Evolutionary conservation across 1,284 basidiomycete genomes (phyloP), one percentile per base, ranked within the genome.

Genomic region (Pseudomicrostroma phylloplanum): DNA sequence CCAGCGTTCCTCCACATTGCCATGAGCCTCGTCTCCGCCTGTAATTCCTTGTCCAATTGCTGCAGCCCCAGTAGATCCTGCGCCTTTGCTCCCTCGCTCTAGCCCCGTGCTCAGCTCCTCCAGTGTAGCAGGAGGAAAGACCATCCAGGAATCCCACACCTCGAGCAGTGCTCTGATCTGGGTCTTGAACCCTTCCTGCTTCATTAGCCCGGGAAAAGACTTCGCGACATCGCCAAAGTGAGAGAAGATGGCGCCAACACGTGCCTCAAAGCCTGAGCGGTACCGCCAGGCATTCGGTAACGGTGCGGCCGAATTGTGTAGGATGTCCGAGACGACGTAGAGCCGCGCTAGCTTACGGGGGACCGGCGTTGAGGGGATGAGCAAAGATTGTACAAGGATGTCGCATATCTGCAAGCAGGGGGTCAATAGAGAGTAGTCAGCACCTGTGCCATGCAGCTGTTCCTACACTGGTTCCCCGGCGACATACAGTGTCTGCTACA

Each of bases 301-400:
- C 2, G 90, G 83, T 4, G 88, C 88, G 43, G 91, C 92, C 1
- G 91, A 92, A 79, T 98, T 99, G 82, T 97, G 92, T 30, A 99
- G 84, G 66, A 99, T 96, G 76, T 99, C 96, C 73, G 92, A 96
- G 59, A 98, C 90, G 55, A 96, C 85, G 81, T 96, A 88, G 26
- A 99, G 85, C 8, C 96, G 87, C 6, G 96, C 91, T 56, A 98
- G 86, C 79, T 99, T 99, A 67, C 93, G 87, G 42, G 96, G 93
- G 12, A 98, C 89, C 0, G 96, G 88, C 0, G 96, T 98, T 17
- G 85, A 83, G 63, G 92, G 89, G 13, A 94, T 86, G 0, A 72
- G 60, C 21, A 79, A 58, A 21, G 74, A 75, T 1, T 56, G 11
- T 41, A 53, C 55, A 26, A 79, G 60, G 13, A 72, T 55, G 12